Conservation (phyloP, 176 grass and related monocot species). For the Bromus sterilis region DNA sequence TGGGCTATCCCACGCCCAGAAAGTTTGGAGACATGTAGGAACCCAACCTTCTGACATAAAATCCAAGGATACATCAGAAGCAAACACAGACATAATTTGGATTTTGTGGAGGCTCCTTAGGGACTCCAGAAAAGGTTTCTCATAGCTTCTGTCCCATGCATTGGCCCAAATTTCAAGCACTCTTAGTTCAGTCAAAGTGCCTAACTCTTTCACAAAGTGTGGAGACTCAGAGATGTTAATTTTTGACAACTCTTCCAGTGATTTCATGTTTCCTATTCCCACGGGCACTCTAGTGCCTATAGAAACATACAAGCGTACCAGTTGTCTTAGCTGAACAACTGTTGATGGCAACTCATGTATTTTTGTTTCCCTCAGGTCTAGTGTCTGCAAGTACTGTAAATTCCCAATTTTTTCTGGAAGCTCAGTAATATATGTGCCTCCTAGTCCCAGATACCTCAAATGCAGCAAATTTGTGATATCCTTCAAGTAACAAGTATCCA, state of each 20-base stretch:
- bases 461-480: not conserved
- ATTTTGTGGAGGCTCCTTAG: not conserved
- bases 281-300: not conserved
- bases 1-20: not conserved
- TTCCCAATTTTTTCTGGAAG: not conserved
- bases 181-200: not conserved
- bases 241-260: not conserved
- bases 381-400: not conserved
- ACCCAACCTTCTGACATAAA: not conserved
- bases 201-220: not conserved
- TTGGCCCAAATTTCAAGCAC: not conserved
- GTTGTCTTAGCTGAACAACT: not conserved
- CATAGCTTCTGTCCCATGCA: not conserved
- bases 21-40: not conserved
- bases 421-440: not conserved
- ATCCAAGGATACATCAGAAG: not conserved
- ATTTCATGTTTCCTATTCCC: not conserved
- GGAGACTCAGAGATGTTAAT: not conserved
- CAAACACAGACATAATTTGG: not conserved
- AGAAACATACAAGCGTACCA: not conserved
- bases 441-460: not conserved
- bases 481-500: not conserved
- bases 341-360: not conserved
- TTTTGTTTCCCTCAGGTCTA: not conserved
- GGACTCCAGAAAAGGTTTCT: not conserved